Conservation (phyloP, 805 yeast species). For the Dipodascus albidus region DNA sequence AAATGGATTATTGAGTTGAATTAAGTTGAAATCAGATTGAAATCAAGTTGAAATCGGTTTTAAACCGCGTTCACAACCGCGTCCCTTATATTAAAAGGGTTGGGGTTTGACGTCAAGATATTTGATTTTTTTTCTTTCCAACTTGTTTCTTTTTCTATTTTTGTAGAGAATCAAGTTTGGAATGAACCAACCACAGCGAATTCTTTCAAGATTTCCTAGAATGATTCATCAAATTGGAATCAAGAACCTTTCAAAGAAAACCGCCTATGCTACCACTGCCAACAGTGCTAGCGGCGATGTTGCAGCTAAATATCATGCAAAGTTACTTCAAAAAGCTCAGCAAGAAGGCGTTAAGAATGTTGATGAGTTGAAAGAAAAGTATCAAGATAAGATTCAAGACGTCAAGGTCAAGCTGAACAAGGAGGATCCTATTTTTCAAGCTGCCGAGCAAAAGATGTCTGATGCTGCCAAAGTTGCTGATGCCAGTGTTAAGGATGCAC, state of each 20-base stretch:
- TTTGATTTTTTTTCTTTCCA: background rate
- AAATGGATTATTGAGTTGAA: constrained; percentile 4
- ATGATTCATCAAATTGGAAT: background rate
- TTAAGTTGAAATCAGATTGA: background rate
- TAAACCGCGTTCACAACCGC: too few relatives aligned
- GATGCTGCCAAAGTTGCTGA: constrained; percentile 33
- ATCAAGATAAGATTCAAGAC: constrained; percentile 48
- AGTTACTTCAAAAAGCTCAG: constrained; percentile 31
- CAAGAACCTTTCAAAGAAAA: background rate
- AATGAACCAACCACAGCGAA: background rate
- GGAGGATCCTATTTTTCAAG: constrained; percentile 57
- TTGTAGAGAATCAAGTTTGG: background rate
- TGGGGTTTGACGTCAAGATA: background rate
- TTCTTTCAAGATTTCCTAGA: background rate
- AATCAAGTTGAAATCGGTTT: background rate
- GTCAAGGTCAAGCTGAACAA: constrained; percentile 45
- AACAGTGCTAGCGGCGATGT: constrained; percentile 18
- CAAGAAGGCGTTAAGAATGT: constrained; percentile 34
- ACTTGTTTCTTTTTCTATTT: background rate
- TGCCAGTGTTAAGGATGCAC: constrained; percentile 9
- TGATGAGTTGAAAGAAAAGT: constrained; percentile 48
- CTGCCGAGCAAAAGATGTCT: constrained; percentile 29
- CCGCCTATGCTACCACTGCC: background rate
- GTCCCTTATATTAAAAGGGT: too few relatives aligned
- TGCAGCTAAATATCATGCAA: constrained; percentile 29